A percentile compares a stretch with the other conserved stretches of the same genome.
Evolutionary conservation across 1,284 basidiomycete genomes (phyloP).

Genomic region (Sanguinoderma infundibulare): DNA sequence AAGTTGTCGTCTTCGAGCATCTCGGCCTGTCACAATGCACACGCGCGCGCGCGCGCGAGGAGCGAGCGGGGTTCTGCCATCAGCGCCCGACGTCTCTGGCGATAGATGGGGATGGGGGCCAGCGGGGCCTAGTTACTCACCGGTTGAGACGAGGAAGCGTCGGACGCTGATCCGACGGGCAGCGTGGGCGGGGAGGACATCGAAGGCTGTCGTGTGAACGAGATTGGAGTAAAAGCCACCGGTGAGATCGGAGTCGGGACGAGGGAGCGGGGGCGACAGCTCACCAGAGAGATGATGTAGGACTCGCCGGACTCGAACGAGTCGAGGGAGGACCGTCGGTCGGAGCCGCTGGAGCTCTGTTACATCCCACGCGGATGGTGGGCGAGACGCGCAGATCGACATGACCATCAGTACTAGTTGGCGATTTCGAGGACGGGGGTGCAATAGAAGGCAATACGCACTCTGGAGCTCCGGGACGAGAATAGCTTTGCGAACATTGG

Average conservation of each 20-base stretch:
- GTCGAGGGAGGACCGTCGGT: slow-evolving; percentile 20
- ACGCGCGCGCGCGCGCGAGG: no score
- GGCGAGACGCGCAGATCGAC: background rate
- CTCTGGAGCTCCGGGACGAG: slow-evolving; percentile 20
- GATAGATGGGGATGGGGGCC: background rate
- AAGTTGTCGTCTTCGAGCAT: slow-evolving; percentile 33
- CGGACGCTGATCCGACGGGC: background rate
- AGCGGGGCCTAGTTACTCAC: no score
- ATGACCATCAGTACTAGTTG: background rate
- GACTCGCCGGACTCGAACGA: slow-evolving; percentile 15
- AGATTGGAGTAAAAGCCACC: background rate
- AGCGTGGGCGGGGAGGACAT: background rate
- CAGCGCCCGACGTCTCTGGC: background rate
- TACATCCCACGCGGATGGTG: background rate
- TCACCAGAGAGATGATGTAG: slow-evolving; percentile 22
- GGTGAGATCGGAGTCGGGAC: background rate
- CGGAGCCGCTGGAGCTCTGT: slow-evolving; percentile 15
- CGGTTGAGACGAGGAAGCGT: slow-evolving; percentile 1
- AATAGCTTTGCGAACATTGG: slow-evolving; percentile 25
- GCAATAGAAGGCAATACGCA: slow-evolving; percentile 3
- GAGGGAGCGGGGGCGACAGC: background rate
- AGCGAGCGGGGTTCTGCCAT: slow-evolving; percentile 1
- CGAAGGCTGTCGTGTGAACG: background rate
- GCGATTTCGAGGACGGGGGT: background rate
- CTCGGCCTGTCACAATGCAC: slow-evolving; percentile 23